phyloP scores from a whole-genome alignment of 345 rosid species.

The Aquilaria sinensis region DNA sequence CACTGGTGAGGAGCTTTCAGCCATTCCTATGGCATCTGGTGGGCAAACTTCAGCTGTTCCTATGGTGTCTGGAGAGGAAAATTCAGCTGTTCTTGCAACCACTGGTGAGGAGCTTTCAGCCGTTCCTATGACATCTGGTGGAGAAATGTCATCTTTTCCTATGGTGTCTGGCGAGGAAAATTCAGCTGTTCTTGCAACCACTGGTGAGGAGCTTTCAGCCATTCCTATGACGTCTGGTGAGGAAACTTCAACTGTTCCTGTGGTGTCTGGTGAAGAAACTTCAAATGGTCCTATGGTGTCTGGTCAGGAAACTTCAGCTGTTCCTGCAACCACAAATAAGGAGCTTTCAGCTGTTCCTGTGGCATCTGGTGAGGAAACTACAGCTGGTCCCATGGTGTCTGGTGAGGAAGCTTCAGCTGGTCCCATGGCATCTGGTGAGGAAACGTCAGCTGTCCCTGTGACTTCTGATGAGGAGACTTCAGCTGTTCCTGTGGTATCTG shows the following conservation, averaged over 20 bases:
- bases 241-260: not conserved
- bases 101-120: not conserved
- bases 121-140: not conserved
- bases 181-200: not conserved
- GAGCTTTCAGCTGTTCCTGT: not conserved
- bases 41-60: not conserved
- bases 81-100: not conserved
- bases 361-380: not conserved
- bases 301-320: constrained; percentile 12
- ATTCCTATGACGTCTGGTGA: not conserved
- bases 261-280: not conserved
- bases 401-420: constrained; percentile 3
- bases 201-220: not conserved
- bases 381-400: not conserved
- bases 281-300: not conserved
- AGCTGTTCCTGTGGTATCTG: constrained; percentile 22
- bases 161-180: constrained; percentile 2
- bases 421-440: constrained; percentile 17
- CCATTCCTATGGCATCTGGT: not conserved
- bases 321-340: constrained; percentile 11
- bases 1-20: not conserved
- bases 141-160: not conserved
- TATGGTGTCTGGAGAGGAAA: not conserved
- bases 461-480: constrained; percentile 8
- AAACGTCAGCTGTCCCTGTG: constrained; percentile 25